Percentiles rank a stretch among this genome's conserved stretches.
phyloP scores from a whole-genome alignment of 2,329 filamentous ascomycete genomes.

The Lecanoromycetidae sp. region DNA sequence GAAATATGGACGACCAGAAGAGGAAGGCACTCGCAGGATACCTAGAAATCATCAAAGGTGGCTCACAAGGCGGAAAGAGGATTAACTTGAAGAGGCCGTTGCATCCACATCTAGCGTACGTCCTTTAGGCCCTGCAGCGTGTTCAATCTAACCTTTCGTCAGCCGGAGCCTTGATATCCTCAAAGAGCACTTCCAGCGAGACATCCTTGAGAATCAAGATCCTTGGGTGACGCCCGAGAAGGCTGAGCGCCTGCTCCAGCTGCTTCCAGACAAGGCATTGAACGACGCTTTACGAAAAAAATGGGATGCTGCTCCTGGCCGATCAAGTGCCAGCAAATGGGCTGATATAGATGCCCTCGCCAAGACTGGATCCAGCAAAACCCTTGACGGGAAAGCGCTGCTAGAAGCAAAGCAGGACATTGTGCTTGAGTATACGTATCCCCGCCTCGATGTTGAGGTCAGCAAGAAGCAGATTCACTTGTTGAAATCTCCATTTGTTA shows the following conservation, averaged over 20 bases:
- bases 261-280: slow-evolving; percentile 70
- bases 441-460: slow-evolving; percentile 89
- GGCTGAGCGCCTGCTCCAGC: slow-evolving; percentile 64
- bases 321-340: slow-evolving; percentile 75
- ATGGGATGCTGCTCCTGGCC: slow-evolving; percentile 73
- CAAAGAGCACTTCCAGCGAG: slow-evolving; percentile 68
- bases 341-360: slow-evolving; percentile 81
- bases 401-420: slow-evolving; percentile 91
- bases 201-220: slow-evolving; percentile 74
- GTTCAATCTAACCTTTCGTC: not conserved
- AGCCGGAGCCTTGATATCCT: slow-evolving; percentile 77
- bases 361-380: slow-evolving; percentile 58
- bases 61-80: slow-evolving; percentile 72
- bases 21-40: slow-evolving; percentile 78
- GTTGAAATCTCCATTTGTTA: slow-evolving; percentile 91
- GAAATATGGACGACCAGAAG: slow-evolving; percentile 73
- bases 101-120: slow-evolving; percentile 73
- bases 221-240: slow-evolving; percentile 64
- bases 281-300: slow-evolving; percentile 73
- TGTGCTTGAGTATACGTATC: slow-evolving; percentile 94
- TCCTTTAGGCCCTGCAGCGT: slow-evolving; percentile 8
- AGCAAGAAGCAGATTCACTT: slow-evolving; percentile 97
- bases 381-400: slow-evolving; percentile 60
- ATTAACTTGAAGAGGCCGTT: slow-evolving; percentile 74
- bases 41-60: slow-evolving; percentile 78